These are phyloP conservation scores for Larix sibirica DNA, from an alignment of 83 land plant species.

Conservation along the genomic window DNA sequence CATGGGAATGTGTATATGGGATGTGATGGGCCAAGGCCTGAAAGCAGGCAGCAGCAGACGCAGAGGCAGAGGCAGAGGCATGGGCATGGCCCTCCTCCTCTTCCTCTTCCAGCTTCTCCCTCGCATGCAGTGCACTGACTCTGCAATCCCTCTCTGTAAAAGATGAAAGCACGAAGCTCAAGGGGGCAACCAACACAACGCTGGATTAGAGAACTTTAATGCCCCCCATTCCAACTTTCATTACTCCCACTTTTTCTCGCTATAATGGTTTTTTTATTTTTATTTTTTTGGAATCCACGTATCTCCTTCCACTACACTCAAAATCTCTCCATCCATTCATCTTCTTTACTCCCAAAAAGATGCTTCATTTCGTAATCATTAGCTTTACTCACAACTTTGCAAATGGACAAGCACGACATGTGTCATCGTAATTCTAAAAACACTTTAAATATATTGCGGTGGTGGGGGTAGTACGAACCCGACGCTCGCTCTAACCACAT, in stretches of 20 bases:
- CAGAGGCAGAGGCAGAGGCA: too few relatives aligned
- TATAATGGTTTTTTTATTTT: not conserved
- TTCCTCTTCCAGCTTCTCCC: not conserved
- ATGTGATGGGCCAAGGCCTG: not conserved
- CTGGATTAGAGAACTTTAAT: not conserved
- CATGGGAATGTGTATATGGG: slow-evolving; percentile 6
- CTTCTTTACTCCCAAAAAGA: not conserved
- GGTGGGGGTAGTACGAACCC: not conserved
- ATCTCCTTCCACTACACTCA: too few relatives aligned
- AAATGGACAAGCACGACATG: not conserved
- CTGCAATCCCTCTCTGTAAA: not conserved
- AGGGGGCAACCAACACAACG: not conserved
- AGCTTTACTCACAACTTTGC: slow-evolving; percentile 9
- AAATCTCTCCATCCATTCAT: not conserved
- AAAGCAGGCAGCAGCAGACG: too few relatives aligned
- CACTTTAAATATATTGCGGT: not conserved
- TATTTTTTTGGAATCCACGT: not conserved
- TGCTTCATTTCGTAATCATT: slow-evolving; percentile 8
- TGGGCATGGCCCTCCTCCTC: not conserved
- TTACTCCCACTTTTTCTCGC: too few relatives aligned
- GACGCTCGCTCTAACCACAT: not conserved
- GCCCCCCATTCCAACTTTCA: not conserved
- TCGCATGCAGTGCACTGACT: slow-evolving; percentile 9
- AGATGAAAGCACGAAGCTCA: not conserved
- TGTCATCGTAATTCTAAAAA: not conserved